phyloP scores from a whole-genome alignment of 257 asterid species.

The Ballota nigra region DNA sequence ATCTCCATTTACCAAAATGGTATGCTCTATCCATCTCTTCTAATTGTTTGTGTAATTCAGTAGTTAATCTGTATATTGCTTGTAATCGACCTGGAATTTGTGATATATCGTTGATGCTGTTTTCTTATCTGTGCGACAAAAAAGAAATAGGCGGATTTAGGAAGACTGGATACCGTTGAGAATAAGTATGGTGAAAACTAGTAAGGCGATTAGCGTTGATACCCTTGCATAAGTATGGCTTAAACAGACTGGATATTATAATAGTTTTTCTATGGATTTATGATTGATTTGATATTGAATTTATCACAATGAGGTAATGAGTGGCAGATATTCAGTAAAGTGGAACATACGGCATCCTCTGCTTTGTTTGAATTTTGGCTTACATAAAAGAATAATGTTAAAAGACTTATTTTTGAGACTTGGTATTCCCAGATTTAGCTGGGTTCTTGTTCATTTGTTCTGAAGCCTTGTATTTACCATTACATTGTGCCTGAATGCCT shows the following conservation, averaged over 20 bases:
- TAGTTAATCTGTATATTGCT: not conserved
- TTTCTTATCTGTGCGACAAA: not conserved
- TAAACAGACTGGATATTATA: no score
- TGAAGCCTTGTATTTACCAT: not conserved
- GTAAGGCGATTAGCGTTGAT: not conserved
- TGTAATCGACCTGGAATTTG: not conserved
- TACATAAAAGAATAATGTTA: not conserved
- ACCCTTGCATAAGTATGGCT: not conserved
- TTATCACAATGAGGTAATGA: not conserved
- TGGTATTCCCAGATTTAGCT: not conserved
- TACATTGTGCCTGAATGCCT: not conserved
- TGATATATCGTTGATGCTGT: not conserved
- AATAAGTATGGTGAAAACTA: not conserved
- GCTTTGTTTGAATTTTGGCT: not conserved
- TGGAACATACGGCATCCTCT: not conserved
- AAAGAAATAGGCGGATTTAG: not conserved
- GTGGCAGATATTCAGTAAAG: not conserved
- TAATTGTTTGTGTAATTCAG: not conserved
- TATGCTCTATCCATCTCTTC: not conserved
- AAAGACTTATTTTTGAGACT: not conserved
- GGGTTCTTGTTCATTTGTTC: not conserved
- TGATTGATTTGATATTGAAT: not conserved
- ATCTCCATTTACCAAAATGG: slow-evolving; percentile 23
- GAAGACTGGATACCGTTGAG: not conserved
- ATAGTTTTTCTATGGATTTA: not conserved